Evolutionary conservation across 768 basidiomycete genomes (phyloP).

Genomic region (Amanita thiersii): DNA sequence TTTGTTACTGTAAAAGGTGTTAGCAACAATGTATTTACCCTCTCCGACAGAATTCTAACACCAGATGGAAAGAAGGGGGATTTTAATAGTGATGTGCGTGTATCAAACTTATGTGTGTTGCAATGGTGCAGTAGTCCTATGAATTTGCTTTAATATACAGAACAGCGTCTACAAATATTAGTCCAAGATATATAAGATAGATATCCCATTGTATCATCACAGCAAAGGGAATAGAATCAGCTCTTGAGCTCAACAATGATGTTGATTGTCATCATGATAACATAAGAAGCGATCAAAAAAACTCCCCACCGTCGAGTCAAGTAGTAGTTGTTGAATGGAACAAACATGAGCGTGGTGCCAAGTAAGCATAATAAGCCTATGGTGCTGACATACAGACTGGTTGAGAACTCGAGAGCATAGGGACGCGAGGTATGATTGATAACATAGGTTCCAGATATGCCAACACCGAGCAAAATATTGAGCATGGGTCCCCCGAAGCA

Average conservation of each 20-base stretch:
- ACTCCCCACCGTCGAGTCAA: constrained; percentile 79
- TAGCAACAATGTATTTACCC: too few relatives aligned
- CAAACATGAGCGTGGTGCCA: constrained; percentile 66
- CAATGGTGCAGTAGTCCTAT: too few relatives aligned
- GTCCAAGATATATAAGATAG: constrained; percentile 8
- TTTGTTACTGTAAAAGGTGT: too few relatives aligned
- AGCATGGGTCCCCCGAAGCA: constrained; percentile 94
- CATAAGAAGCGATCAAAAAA: constrained; percentile 68
- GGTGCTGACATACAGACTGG: constrained; percentile 77
- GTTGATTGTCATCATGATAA: constrained; percentile 69
- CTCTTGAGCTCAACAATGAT: constrained; percentile 65
- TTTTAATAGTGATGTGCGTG: too few relatives aligned
- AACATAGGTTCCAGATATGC: constrained; percentile 84
- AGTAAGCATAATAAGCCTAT: constrained; percentile 76
- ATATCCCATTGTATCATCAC: background rate
- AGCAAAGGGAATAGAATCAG: too few relatives aligned
- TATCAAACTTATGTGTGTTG: too few relatives aligned
- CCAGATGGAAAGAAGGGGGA: too few relatives aligned
- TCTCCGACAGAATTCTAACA: too few relatives aligned
- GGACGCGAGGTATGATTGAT: constrained; percentile 56
- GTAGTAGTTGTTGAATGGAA: constrained; percentile 78
- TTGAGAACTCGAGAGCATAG: constrained; percentile 70
- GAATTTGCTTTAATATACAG: constrained; percentile 1
- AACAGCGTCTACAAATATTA: background rate
- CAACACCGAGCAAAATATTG: constrained; percentile 86